Conservation (phyloP, 371 early-diverging fungal genomes). For the Lichtheimia ramosa region DNA sequence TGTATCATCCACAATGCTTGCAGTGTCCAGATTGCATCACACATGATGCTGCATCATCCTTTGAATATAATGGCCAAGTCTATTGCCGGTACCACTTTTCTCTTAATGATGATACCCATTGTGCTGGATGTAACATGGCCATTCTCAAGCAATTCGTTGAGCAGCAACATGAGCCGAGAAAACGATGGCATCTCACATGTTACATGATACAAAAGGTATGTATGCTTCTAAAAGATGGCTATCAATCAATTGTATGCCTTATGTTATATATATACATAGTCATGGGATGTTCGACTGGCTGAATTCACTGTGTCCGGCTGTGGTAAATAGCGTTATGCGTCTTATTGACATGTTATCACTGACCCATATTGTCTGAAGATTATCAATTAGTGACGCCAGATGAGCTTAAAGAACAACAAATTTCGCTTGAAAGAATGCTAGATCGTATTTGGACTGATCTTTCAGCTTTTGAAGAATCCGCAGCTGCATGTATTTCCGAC, state of each 20-base stretch:
- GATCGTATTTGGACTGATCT: slow-evolving; percentile 88
- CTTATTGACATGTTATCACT: slow-evolving; percentile 4
- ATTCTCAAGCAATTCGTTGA: slow-evolving; percentile 94
- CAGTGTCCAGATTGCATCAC: slow-evolving; percentile 9
- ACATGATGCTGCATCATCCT: slow-evolving; percentile 51
- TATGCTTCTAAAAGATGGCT: slow-evolving; percentile 6
- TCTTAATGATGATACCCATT: slow-evolving; percentile 77
- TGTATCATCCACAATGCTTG: slow-evolving; percentile 14
- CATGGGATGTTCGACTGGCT: slow-evolving; percentile 75
- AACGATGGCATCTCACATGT: slow-evolving; percentile 97
- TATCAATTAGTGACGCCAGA: neutral
- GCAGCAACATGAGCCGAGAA: slow-evolving; percentile 66
- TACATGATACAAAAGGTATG: slow-evolving; percentile 83
- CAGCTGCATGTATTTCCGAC: slow-evolving; percentile 95
- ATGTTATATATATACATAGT: slow-evolving; percentile 30
- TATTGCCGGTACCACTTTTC: slow-evolving; percentile 95
- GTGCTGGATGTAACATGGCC: slow-evolving; percentile 92
- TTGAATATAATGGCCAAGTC: slow-evolving; percentile 83
- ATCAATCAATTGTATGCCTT: neutral
- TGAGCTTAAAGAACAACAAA: slow-evolving; percentile 46
- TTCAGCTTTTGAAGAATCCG: slow-evolving; percentile 93
- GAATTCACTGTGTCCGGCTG: slow-evolving; percentile 17
- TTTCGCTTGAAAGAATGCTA: slow-evolving; percentile 70
- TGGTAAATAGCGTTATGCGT: neutral
- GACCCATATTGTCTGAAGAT: neutral